Evolutionary conservation across 2,329 filamentous ascomycete genomes (phyloP), one percentile per base, ranked within the genome.

Genomic region (Furcasterigmium sp.): DNA sequence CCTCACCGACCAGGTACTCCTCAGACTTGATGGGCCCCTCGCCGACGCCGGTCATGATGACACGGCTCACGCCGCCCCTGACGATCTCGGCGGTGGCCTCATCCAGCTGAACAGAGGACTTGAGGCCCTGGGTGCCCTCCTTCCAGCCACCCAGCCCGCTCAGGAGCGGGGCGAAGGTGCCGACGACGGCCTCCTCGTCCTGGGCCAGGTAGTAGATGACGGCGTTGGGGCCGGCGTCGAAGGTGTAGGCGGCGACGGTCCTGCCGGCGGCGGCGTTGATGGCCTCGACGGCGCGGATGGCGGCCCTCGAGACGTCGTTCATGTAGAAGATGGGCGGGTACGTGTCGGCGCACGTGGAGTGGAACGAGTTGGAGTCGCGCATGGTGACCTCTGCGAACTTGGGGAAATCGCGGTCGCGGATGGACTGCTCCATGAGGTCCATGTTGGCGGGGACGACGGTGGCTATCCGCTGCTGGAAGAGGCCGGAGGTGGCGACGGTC

Each of bases 261-360:
- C 82, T 84, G 42, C 88, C 90, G 5, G 86, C 88, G 19, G 77
- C 76, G 42, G 75, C 75, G 60, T 98, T 98, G 69, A 97, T 87
- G 53, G 83, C 78, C 70, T 98, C 90, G 23, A 96, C 91, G 14
- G 89, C 82, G 41, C 88, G 78, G 47, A 98, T 88, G 6, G 91
- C 90, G 2, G 91, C 89, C 29, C 86, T 76, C 17, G 85, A 91
- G 14, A 91, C 84, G 61, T 98, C 93, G 68, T 96, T 98, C 76
- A 98, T 84, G 74, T 98, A 98, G 68, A 95, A 96, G 61, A 98
- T 98, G 15, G 94, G 93, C 36, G 94, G 93, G 68, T 89, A 90
- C 2, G 93, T 97, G 63, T 98, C 93, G 55, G 94, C 73, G 63
- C 93, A 97, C 45, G 85, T 89, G 29, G 93, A 88, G 65, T 98